phyloP scores from a whole-genome alignment of 306 rosid species.

The Trifolium dubium region DNA sequence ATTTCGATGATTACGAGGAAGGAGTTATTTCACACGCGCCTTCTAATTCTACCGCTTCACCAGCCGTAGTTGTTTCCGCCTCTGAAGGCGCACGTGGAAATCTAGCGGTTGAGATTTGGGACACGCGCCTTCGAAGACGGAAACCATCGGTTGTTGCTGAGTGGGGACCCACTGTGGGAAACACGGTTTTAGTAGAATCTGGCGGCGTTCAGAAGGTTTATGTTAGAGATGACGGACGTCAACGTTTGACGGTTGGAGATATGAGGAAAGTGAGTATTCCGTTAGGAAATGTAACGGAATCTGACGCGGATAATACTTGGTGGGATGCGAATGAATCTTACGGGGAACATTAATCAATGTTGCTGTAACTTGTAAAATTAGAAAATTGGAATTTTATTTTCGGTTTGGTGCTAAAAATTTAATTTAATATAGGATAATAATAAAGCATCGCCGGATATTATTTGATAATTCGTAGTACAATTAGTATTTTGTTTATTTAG shows the following conservation, averaged over 20 bases:
- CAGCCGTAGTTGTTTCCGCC: slow-evolving; percentile 51
- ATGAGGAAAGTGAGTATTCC: slow-evolving; percentile 66
- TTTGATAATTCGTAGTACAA: neutral
- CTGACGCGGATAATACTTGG: slow-evolving; percentile 68
- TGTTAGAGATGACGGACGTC: slow-evolving; percentile 55
- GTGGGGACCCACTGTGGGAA: slow-evolving; percentile 72
- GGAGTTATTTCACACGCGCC: slow-evolving; percentile 38
- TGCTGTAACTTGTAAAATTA: slow-evolving; percentile 36
- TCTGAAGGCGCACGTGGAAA: slow-evolving; percentile 42
- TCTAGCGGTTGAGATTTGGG: slow-evolving; percentile 62
- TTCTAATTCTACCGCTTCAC: slow-evolving; percentile 39
- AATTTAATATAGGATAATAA: slow-evolving; percentile 1
- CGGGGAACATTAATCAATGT: slow-evolving; percentile 29
- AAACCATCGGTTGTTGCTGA: slow-evolving; percentile 69
- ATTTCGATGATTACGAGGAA: slow-evolving; percentile 47
- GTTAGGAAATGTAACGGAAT: slow-evolving; percentile 52
- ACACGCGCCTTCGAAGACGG: slow-evolving; percentile 65
- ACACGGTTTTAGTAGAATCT: slow-evolving; percentile 52
- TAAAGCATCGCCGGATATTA: neutral
- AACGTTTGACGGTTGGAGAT: slow-evolving; percentile 64
- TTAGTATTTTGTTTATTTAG: slow-evolving; percentile 8
- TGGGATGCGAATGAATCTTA: slow-evolving; percentile 56
- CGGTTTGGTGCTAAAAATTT: neutral
- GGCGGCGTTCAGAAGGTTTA: slow-evolving; percentile 72
- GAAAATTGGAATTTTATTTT: slow-evolving; percentile 22